A percentile compares a stretch with the other conserved stretches of the same genome.
phyloP scores from a whole-genome alignment of 2,329 filamentous ascomycete genomes.

The Stachybotrys echinatus region DNA sequence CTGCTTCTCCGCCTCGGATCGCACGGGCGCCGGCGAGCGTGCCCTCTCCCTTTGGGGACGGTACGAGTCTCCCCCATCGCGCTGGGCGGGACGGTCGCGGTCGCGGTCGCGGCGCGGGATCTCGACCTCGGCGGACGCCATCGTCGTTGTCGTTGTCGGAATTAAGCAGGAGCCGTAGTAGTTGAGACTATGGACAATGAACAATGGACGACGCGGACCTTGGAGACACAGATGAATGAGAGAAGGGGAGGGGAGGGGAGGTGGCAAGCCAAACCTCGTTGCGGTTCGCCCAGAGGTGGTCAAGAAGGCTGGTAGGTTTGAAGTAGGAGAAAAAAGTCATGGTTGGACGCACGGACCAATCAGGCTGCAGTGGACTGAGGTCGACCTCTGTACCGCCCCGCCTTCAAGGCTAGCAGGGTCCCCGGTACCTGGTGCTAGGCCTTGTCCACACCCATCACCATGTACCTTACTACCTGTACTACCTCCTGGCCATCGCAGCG shows the following conservation, averaged over 20 bases:
- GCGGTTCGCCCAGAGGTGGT: neutral
- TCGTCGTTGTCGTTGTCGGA: conserved; percentile 13
- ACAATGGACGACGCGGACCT: too few relatives aligned
- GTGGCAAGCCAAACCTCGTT: neutral
- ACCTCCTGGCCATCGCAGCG: neutral
- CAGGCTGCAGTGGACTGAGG: too few relatives aligned
- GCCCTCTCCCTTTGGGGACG: conserved; percentile 32
- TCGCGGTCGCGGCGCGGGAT: conserved; percentile 28
- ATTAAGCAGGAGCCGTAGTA: neutral
- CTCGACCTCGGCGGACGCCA: conserved; percentile 41
- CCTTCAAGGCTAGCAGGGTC: too few relatives aligned
- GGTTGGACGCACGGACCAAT: neutral
- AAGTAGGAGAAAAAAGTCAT: neutral
- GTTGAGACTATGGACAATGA: neutral
- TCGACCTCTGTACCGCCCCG: too few relatives aligned
- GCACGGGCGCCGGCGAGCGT: conserved; percentile 30
- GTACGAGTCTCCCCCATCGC: conserved; percentile 46
- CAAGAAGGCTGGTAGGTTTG: neutral
- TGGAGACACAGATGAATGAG: neutral
- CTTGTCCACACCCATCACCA: neutral
- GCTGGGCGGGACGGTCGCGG: conserved; percentile 18
- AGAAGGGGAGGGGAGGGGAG: neutral
- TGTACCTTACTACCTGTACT: neutral
- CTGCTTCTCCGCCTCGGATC: conserved; percentile 78
- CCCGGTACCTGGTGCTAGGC: neutral